These are phyloP conservation scores for Ramichloridium luteum DNA, from an alignment of 2,329 filamentous ascomycete species.

Conservation along the genomic window DNA sequence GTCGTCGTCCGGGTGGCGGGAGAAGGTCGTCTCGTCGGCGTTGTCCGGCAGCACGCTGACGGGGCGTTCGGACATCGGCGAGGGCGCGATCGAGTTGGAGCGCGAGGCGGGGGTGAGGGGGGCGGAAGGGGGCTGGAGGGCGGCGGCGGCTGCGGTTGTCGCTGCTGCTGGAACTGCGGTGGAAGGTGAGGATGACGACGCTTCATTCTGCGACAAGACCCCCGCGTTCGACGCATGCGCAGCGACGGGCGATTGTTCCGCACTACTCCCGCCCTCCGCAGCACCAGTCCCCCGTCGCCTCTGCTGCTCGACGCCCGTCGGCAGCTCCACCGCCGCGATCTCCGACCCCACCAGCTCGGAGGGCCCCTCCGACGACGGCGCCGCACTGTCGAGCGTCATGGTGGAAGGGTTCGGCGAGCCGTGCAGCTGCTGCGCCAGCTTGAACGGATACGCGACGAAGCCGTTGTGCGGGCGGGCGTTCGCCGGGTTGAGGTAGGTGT, in stretches of 20 bases:
- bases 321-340: conserved; percentile 3
- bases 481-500: conserved; percentile 36
- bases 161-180: background rate
- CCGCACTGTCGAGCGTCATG: conserved; percentile 16
- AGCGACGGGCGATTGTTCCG: too few relatives aligned
- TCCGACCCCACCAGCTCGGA: conserved; percentile 2
- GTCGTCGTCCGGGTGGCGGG: conserved; percentile 8
- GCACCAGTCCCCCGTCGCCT: too few relatives aligned
- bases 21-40: conserved; percentile 1
- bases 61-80: conserved; percentile 7
- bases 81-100: background rate
- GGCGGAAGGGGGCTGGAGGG: background rate
- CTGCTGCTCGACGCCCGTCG: conserved; percentile 3
- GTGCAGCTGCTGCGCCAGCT: conserved; percentile 37
- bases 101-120: background rate
- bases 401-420: conserved; percentile 15
- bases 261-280: too few relatives aligned
- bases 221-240: too few relatives aligned
- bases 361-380: background rate
- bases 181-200: too few relatives aligned
- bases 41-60: conserved; percentile 10
- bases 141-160: background rate
- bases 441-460: conserved; percentile 63
- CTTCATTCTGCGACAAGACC: background rate
- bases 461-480: conserved; percentile 55